These are phyloP conservation scores for Talaromyces sp. DNA, from an alignment of 2,329 filamentous ascomycete species.

Conservation along the genomic window DNA sequence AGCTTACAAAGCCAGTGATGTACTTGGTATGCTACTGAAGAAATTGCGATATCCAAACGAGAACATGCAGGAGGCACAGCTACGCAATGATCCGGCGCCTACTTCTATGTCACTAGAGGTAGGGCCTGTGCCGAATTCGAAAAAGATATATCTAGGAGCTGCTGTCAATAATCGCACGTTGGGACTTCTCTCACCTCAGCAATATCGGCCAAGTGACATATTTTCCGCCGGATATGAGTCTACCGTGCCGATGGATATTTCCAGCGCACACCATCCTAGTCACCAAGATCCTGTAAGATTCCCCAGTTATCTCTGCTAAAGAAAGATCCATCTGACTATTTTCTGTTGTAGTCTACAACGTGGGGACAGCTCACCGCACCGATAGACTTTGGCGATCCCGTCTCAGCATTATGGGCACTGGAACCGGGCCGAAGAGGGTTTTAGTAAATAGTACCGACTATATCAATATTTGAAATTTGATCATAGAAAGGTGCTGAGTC, in stretches of 20 bases:
- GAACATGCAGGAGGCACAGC: not conserved
- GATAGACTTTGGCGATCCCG: constrained; percentile 4
- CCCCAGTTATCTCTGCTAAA: not conserved
- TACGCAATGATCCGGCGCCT: not conserved
- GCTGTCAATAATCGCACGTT: not conserved
- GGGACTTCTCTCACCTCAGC: not conserved
- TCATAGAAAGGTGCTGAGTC: no score
- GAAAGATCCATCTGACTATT: not conserved
- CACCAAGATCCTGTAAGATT: not conserved
- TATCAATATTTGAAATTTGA: no score
- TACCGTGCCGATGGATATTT: not conserved
- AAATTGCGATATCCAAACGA: constrained; percentile 5
- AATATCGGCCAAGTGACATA: not conserved
- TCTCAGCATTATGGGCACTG: constrained; percentile 4
- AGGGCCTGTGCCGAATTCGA: not conserved
- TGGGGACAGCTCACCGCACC: constrained; percentile 2
- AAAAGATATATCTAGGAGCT: not conserved
- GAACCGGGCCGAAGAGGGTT: not conserved
- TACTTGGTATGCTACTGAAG: constrained; percentile 6
- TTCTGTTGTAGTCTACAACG: not conserved
- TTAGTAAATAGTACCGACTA: not conserved
- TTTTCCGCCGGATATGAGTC: not conserved
- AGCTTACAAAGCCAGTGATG: constrained; percentile 11
- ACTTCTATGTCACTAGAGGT: not conserved
- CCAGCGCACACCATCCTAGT: not conserved